Evolutionary conservation across 2,329 filamentous ascomycete genomes (phyloP).

Genomic region (Aspergillus neoniger): DNA sequence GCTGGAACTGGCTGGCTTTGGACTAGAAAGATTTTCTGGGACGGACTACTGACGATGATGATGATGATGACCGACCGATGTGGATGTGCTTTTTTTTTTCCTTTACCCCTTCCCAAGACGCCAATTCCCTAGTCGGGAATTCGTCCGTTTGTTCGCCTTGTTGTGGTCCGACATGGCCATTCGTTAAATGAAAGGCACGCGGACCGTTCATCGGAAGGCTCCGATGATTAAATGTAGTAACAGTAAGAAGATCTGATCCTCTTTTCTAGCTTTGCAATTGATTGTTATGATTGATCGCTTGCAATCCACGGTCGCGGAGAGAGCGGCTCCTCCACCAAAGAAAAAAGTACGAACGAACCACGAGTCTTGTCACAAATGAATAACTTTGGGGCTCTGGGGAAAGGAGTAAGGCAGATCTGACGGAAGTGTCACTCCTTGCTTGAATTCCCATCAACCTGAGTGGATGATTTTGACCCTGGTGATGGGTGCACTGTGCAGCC

Average conservation of each 20-base stretch:
- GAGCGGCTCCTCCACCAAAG: background rate
- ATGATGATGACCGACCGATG: background rate
- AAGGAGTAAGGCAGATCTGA: background rate
- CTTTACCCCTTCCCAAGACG: background rate
- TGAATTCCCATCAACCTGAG: background rate
- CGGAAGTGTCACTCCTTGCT: background rate
- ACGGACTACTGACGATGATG: background rate
- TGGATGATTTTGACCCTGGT: background rate
- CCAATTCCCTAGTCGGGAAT: conserved; percentile 1
- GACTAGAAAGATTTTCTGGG: background rate
- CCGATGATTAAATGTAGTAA: conserved; percentile 1
- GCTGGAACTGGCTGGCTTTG: background rate
- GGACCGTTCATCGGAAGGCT: conserved; percentile 7
- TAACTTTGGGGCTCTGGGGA: background rate
- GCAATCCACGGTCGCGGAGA: background rate
- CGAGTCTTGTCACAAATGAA: background rate
- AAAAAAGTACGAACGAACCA: background rate
- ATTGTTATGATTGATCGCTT: background rate
- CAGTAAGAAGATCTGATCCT: too few species aligned
- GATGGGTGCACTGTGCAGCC: background rate
- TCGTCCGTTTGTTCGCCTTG: background rate
- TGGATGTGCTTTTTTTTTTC: background rate
- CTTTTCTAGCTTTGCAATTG: background rate
- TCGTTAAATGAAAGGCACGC: conserved; percentile 1
- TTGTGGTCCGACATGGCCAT: conserved; percentile 14